Conservation (phyloP, 495 filamentous ascomycete species). For the Penicillium crystallinum region DNA sequence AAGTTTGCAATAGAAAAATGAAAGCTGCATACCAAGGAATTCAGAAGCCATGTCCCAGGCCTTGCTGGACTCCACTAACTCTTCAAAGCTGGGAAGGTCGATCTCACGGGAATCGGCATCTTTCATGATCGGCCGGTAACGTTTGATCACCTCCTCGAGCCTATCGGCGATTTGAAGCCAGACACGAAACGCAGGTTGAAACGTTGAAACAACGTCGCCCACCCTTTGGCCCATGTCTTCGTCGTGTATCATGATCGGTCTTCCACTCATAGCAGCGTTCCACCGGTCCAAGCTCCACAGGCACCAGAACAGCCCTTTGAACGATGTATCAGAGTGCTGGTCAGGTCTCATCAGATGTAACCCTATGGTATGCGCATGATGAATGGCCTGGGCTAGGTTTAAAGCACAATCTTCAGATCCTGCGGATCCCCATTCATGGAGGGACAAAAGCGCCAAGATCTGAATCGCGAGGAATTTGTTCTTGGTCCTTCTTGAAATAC, state of each 20-base stretch:
- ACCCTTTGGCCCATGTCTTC: slow-evolving; percentile 42
- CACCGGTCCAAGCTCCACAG: slow-evolving; percentile 59
- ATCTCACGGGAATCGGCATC: slow-evolving; percentile 30
- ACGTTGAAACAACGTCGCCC: slow-evolving; percentile 15
- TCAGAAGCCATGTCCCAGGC: slow-evolving; percentile 8
- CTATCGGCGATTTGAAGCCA: slow-evolving; percentile 43
- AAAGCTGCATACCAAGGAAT: slow-evolving; percentile 6
- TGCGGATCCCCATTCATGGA: slow-evolving; percentile 28
- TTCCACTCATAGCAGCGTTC: slow-evolving; percentile 52
- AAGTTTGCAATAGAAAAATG: neutral
- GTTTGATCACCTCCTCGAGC: slow-evolving; percentile 53
- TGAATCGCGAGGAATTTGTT: slow-evolving; percentile 29
- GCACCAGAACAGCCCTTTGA: slow-evolving; percentile 53
- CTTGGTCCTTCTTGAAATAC: slow-evolving; percentile 13
- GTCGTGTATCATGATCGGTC: slow-evolving; percentile 59
- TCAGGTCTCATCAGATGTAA: slow-evolving; percentile 40
- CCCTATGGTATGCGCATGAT: slow-evolving; percentile 57
- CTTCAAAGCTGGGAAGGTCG: slow-evolving; percentile 56
- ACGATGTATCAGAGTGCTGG: slow-evolving; percentile 17
- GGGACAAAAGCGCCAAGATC: slow-evolving; percentile 31
- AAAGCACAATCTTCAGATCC: slow-evolving; percentile 33
- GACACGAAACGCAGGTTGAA: slow-evolving; percentile 30
- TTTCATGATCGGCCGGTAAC: slow-evolving; percentile 49
- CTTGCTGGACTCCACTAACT: slow-evolving; percentile 30
- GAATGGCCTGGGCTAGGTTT: slow-evolving; percentile 32